Evolutionary conservation across 345 rosid genomes (phyloP).

Genomic region (Nephelium lappaceum): DNA sequence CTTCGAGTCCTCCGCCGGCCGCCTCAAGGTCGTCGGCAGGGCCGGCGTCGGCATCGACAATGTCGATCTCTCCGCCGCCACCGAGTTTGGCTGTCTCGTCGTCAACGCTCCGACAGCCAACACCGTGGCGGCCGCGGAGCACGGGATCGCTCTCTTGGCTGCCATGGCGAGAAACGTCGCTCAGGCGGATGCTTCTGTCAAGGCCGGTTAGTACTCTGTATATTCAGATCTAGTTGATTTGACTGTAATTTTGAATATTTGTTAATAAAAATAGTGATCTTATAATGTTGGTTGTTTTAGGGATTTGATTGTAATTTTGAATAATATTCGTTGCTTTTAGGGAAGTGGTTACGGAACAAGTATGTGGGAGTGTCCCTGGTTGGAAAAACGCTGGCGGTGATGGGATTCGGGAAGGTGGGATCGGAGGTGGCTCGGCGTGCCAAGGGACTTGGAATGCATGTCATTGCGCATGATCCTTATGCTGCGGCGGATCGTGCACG

Average conservation of each 20-base stretch:
- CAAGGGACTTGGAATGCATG: constrained; percentile 93
- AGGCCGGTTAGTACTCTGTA: constrained; percentile 66
- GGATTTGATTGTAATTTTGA: constrained; percentile 1
- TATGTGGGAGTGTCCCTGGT: constrained; percentile 90
- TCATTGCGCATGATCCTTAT: constrained; percentile 86
- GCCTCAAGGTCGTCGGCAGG: constrained; percentile 89
- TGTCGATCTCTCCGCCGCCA: constrained; percentile 91
- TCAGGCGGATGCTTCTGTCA: constrained; percentile 83
- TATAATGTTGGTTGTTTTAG: not conserved
- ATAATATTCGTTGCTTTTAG: constrained; percentile 32
- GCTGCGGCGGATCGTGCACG: constrained; percentile 92
- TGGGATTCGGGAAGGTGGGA: constrained; percentile 94
- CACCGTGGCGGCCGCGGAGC: constrained; percentile 93
- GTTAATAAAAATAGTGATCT: too few species aligned
- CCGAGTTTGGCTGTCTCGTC: constrained; percentile 86
- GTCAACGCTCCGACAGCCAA: constrained; percentile 95
- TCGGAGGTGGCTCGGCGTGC: constrained; percentile 90
- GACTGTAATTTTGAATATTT: constrained; percentile 2
- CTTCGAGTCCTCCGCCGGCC: constrained; percentile 75
- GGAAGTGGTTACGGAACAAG: constrained; percentile 83
- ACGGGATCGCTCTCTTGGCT: constrained; percentile 86
- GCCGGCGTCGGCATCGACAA: constrained; percentile 96
- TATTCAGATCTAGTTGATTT: too few species aligned
- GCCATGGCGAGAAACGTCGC: constrained; percentile 92
- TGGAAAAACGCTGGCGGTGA: constrained; percentile 75